Conservation (phyloP, 768 basidiomycete genomes). For the Boletus coccyginus region DNA sequence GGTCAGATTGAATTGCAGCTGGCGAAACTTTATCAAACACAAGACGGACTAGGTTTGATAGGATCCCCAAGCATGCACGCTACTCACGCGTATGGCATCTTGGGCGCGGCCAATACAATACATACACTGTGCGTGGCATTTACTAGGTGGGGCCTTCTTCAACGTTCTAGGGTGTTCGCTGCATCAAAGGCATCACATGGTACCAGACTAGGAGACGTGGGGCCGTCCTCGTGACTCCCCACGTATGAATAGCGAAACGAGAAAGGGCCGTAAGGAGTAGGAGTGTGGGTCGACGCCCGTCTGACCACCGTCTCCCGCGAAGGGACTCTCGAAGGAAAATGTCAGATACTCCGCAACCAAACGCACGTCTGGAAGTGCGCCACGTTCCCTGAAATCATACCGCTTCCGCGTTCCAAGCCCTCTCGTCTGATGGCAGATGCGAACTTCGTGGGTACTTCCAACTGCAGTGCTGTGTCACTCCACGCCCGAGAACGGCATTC, state of each 20-base stretch:
- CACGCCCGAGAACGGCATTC: background rate
- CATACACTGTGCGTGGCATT: background rate
- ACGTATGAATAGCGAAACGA: background rate
- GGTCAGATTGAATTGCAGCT: constrained; percentile 16
- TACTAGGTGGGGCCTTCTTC: background rate
- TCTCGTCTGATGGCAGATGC: constrained; percentile 7
- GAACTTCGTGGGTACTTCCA: no score
- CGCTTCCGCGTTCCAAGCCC: background rate
- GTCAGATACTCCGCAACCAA: background rate
- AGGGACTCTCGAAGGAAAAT: constrained; percentile 2
- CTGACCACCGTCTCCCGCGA: constrained; percentile 15
- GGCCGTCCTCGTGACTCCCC: background rate
- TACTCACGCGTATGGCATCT: constrained; percentile 10
- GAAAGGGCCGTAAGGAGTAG: background rate
- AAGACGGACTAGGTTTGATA: background rate
- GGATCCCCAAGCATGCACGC: background rate
- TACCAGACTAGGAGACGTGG: background rate
- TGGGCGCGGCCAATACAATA: background rate
- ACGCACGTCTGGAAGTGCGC: background rate
- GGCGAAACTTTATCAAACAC: constrained; percentile 16
- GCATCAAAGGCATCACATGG: background rate
- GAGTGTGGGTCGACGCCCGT: background rate
- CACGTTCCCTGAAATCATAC: background rate
- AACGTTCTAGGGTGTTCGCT: background rate
- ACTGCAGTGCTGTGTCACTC: background rate